These are phyloP conservation scores for Auricularia cornea DNA, from an alignment of 768 basidiomycete genomes.

Conservation along the genomic window DNA sequence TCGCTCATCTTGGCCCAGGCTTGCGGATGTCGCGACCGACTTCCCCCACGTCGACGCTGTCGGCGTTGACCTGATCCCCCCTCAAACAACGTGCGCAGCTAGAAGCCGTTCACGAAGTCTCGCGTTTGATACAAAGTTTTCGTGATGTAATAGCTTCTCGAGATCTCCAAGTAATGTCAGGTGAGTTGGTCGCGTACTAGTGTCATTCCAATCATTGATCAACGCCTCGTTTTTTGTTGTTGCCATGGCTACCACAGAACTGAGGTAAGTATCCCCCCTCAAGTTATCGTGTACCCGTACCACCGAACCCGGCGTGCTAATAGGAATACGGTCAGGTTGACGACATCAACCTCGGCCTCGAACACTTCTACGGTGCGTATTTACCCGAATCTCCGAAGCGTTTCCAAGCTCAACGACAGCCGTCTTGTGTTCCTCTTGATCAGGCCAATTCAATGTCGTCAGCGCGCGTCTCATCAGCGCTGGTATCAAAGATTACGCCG, in stretches of 20 bases:
- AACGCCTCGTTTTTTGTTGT: no score
- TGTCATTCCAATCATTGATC: background rate
- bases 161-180: background rate
- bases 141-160: no score
- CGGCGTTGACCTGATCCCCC: slow-evolving; percentile 73
- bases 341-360: slow-evolving; percentile 75
- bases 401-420: slow-evolving; percentile 42
- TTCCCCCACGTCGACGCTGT: slow-evolving; percentile 62
- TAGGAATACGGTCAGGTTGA: slow-evolving; percentile 69
- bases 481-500: slow-evolving; percentile 66
- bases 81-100: slow-evolving; percentile 56
- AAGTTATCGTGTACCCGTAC: background rate
- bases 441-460: slow-evolving; percentile 60
- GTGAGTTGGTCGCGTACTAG: background rate
- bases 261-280: slow-evolving; percentile 7
- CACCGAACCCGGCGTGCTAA: slow-evolving; percentile 6
- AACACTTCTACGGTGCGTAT: slow-evolving; percentile 74
- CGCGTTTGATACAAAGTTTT: background rate
- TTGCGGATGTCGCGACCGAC: slow-evolving; percentile 63
- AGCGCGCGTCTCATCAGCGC: slow-evolving; percentile 65
- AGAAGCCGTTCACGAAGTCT: slow-evolving; percentile 4
- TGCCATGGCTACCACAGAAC: background rate
- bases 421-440: slow-evolving; percentile 3
- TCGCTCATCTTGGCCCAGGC: slow-evolving; percentile 36
- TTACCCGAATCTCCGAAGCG: slow-evolving; percentile 49